These are phyloP conservation scores for Fonsecaea erecta DNA, from an alignment of 2,329 filamentous ascomycete species.

Conservation along the genomic window DNA sequence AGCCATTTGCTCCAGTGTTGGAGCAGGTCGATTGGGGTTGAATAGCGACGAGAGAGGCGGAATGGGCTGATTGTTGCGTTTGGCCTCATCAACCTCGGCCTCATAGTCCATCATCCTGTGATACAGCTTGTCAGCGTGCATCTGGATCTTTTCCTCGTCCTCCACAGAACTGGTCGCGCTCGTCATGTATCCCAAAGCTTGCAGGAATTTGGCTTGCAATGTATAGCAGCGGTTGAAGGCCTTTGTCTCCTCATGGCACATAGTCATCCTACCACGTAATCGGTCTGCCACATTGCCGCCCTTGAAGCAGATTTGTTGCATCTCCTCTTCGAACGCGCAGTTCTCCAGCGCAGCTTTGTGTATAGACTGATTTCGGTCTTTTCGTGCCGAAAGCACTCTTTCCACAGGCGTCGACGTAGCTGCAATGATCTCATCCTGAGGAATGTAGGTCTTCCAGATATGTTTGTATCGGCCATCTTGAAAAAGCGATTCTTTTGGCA, in stretches of 20 bases:
- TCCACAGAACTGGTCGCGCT: constrained; percentile 67
- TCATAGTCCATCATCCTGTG: constrained; percentile 87
- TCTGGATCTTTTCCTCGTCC: constrained; percentile 86
- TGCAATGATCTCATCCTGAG: constrained; percentile 70
- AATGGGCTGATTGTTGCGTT: constrained; percentile 48
- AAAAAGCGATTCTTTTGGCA: constrained; percentile 60
- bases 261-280: constrained; percentile 59
- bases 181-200: constrained; percentile 78
- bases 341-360: constrained; percentile 87
- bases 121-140: constrained; percentile 92
- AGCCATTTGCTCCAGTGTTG: constrained; percentile 43
- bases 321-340: constrained; percentile 83
- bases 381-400: constrained; percentile 80
- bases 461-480: constrained; percentile 78
- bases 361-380: constrained; percentile 77
- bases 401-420: constrained; percentile 76
- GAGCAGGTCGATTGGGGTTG: constrained; percentile 41
- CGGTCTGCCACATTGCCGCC: constrained; percentile 69
- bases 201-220: constrained; percentile 87
- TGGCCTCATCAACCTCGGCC: constrained; percentile 66
- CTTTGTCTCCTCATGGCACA: constrained; percentile 79
- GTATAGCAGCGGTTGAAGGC: constrained; percentile 85
- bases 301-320: constrained; percentile 80
- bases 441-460: constrained; percentile 89
- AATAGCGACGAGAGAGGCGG: constrained; percentile 53